Percentiles rank a stretch among this genome's conserved stretches.
Conservation (phyloP, 768 basidiomycete species). For the Naganishia kalamii region DNA sequence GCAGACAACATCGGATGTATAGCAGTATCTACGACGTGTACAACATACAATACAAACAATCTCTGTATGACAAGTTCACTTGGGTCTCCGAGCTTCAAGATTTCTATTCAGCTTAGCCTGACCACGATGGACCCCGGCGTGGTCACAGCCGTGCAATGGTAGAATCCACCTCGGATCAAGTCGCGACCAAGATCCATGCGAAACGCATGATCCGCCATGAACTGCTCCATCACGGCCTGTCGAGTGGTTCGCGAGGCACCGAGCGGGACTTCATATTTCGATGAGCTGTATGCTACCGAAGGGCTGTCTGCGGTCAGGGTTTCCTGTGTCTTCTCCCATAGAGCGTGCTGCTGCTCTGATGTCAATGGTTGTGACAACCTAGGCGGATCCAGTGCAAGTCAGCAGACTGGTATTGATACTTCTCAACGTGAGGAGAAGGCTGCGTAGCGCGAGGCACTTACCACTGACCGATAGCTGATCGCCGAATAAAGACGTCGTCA, state of each 20-base stretch:
- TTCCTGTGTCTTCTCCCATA: not conserved
- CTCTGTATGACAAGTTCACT: too few species aligned
- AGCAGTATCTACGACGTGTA: too few species aligned
- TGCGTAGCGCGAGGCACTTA: too few species aligned
- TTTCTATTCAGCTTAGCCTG: not conserved
- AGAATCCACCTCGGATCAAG: not conserved
- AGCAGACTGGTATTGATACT: not conserved
- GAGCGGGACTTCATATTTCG: not conserved
- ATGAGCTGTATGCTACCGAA: not conserved
- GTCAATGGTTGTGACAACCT: not conserved
- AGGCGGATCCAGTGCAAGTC: not conserved
- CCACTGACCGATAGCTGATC: not conserved
- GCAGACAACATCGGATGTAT: not conserved
- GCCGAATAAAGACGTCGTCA: not conserved
- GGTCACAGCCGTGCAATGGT: not conserved
- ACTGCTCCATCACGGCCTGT: constrained; percentile 3
- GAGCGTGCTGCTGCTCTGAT: not conserved
- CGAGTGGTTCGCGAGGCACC: not conserved
- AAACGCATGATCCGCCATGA: not conserved
- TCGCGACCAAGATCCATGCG: not conserved
- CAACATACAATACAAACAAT: too few species aligned
- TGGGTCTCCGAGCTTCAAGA: too few species aligned
- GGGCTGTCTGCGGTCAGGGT: too few species aligned
- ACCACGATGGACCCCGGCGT: not conserved
- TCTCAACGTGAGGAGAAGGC: too few species aligned